phyloP scores from a whole-genome alignment of 192 early-diverging fungal genomes.

The Gigaspora rosea region DNA sequence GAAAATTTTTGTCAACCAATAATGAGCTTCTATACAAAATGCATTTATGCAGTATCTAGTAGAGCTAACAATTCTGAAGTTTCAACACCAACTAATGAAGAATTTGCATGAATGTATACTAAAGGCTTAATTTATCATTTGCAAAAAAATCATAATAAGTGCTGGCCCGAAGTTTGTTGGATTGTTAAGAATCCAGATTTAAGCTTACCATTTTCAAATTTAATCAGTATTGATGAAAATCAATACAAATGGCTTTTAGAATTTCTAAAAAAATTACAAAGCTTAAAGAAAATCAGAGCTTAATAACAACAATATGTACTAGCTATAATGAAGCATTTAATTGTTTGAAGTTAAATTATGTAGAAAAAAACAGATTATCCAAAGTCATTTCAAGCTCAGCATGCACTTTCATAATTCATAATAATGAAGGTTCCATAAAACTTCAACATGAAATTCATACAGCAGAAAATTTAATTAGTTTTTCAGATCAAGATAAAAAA shows the following conservation, averaged over 20 bases:
- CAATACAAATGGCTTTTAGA: background rate
- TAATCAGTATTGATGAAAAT: conserved; percentile 1
- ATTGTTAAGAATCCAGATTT: background rate
- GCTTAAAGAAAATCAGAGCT: conserved; percentile 8
- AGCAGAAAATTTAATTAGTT: background rate
- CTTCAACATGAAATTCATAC: background rate
- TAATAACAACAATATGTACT: conserved; percentile 1
- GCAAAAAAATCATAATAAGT: background rate
- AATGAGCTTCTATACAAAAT: conserved; percentile 10
- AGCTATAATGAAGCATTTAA: conserved; percentile 20
- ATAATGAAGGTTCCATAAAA: conserved; percentile 1
- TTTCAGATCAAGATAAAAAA: background rate
- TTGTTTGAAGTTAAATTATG: conserved; percentile 14
- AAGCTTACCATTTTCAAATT: background rate
- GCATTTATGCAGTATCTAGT: background rate
- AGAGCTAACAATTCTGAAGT: conserved; percentile 1
- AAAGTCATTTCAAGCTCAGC: background rate
- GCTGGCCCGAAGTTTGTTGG: background rate
- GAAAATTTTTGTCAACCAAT: background rate
- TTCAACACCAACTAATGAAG: background rate
- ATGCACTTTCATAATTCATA: conserved; percentile 9
- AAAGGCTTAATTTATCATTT: background rate
- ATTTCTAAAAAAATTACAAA: conserved; percentile 17
- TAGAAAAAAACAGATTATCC: conserved; percentile 2
- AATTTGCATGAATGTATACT: background rate